Conservation (phyloP, 179 eudicot genomes). For the Beta macrorhiza region DNA sequence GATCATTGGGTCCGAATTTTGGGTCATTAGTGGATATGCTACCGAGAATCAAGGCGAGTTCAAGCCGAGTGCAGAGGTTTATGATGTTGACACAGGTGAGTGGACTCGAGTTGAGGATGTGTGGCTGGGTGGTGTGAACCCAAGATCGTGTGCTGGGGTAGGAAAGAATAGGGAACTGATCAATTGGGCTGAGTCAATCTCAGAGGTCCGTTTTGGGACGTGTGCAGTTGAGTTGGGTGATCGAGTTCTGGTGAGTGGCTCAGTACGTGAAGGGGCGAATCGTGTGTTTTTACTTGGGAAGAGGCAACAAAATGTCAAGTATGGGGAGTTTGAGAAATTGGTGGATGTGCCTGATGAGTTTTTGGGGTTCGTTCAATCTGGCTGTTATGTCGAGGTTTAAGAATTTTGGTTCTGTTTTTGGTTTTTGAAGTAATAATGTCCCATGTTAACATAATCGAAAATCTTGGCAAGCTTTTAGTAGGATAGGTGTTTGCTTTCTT, state of each 20-base stretch:
- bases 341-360: slow-evolving; percentile 44
- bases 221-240: slow-evolving; percentile 52
- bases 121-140: slow-evolving; percentile 49
- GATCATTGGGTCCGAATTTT: slow-evolving; percentile 55
- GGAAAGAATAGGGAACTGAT: slow-evolving; percentile 35
- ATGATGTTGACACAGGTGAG: slow-evolving; percentile 30
- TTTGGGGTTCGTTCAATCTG: slow-evolving; percentile 55
- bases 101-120: slow-evolving; percentile 54
- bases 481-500: too few relatives aligned
- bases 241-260: slow-evolving; percentile 34
- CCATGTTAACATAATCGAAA: too few relatives aligned
- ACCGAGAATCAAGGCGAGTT: slow-evolving; percentile 61
- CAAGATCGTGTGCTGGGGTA: slow-evolving; percentile 46
- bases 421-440: too few relatives aligned
- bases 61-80: slow-evolving; percentile 47
- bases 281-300: not conserved
- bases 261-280: not conserved
- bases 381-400: slow-evolving; percentile 27
- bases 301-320: slow-evolving; percentile 21
- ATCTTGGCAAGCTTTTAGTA: too few relatives aligned
- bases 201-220: slow-evolving; percentile 39
- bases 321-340: slow-evolving; percentile 38
- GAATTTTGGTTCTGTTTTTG: too few relatives aligned
- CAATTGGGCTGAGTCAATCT: slow-evolving; percentile 20
- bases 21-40: slow-evolving; percentile 72